A percentile compares a stretch with the other conserved stretches of the same genome.
Evolutionary conservation across 1,139 yeast genomes (phyloP).

Genomic region (Dujonia santamariae): DNA sequence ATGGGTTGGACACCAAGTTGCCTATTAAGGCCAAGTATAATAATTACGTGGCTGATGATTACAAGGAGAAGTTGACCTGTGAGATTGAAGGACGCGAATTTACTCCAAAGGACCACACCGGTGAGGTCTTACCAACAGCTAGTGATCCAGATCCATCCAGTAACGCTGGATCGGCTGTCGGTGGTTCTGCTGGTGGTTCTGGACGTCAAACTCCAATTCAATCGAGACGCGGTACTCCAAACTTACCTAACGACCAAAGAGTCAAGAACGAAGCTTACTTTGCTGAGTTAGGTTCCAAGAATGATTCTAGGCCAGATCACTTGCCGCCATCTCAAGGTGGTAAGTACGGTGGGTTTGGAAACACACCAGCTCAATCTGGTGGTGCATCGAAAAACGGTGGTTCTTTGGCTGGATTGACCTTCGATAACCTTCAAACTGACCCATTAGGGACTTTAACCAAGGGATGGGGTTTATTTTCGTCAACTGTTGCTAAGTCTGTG

Average conservation of each 20-base stretch:
- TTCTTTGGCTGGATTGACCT: constrained; percentile 52
- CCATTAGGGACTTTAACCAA: constrained; percentile 85
- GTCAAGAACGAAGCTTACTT: constrained; percentile 76
- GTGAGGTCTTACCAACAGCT: constrained; percentile 38
- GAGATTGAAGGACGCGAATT: constrained; percentile 72
- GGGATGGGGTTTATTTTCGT: constrained; percentile 93
- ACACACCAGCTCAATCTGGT: constrained; percentile 59
- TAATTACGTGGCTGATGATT: constrained; percentile 91
- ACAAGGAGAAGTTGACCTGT: constrained; percentile 76
- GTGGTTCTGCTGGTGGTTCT: constrained; percentile 14
- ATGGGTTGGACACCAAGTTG: constrained; percentile 67
- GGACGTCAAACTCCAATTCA: constrained; percentile 32
- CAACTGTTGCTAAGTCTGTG: constrained; percentile 77
- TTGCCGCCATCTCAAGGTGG: constrained; percentile 96
- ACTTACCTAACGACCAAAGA: constrained; percentile 40
- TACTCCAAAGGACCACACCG: constrained; percentile 64
- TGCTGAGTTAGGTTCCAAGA: constrained; percentile 70
- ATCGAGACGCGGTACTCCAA: constrained; percentile 42
- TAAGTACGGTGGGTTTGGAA: constrained; percentile 87
- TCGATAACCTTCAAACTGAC: constrained; percentile 78
- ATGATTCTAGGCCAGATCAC: constrained; percentile 70
- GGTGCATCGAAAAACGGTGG: constrained; percentile 30
- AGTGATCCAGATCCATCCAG: constrained; percentile 15
- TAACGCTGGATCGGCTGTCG: constrained; percentile 13
- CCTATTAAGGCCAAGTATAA: constrained; percentile 78